Percentiles rank a stretch among this genome's conserved stretches.
phyloP scores from a whole-genome alignment of 1,284 basidiomycete genomes.

The Fomitopsis schrenkii region DNA sequence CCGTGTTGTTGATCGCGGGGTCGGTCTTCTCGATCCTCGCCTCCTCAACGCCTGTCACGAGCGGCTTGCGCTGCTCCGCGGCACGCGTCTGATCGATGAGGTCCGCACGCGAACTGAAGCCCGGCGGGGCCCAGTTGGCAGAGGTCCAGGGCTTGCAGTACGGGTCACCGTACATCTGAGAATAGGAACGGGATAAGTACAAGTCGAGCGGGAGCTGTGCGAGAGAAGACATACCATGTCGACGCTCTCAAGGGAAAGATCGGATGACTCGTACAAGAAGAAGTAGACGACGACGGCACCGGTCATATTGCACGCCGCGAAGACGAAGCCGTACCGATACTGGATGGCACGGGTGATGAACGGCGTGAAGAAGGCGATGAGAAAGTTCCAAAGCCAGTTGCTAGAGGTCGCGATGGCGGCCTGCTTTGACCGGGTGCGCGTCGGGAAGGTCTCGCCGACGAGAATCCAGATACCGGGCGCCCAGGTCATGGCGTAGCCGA shows the following conservation, averaged over 20 bases:
- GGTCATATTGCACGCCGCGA: slow-evolving; percentile 58
- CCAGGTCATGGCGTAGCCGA: slow-evolving; percentile 78
- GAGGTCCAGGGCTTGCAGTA: slow-evolving; percentile 68
- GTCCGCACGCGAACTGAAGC: slow-evolving; percentile 40
- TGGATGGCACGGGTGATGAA: slow-evolving; percentile 55
- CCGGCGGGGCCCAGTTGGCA: slow-evolving; percentile 48
- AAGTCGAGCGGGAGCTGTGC: slow-evolving; percentile 1
- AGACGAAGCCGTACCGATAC: slow-evolving; percentile 73
- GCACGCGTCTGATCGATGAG: slow-evolving; percentile 33
- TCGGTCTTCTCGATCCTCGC: slow-evolving; percentile 17
- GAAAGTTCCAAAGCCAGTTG: slow-evolving; percentile 76
- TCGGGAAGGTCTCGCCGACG: slow-evolving; percentile 76
- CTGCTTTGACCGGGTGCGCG: slow-evolving; percentile 73
- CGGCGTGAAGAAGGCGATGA: slow-evolving; percentile 74
- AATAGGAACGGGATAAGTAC: not conserved
- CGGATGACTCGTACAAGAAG: slow-evolving; percentile 76
- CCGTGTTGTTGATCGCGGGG: not conserved
- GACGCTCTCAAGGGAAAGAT: slow-evolving; percentile 67
- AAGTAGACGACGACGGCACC: slow-evolving; percentile 68
- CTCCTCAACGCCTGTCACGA: slow-evolving; percentile 14
- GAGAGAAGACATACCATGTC: slow-evolving; percentile 40
- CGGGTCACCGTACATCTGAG: slow-evolving; percentile 75
- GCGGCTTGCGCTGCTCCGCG: slow-evolving; percentile 29
- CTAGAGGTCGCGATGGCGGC: slow-evolving; percentile 66
- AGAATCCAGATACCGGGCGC: slow-evolving; percentile 73